A percentile compares a stretch with the other conserved stretches of the same genome.
These are phyloP conservation scores for Cetradonia linearis DNA, from an alignment of 495 filamentous ascomycete genomes.

Conservation along the genomic window DNA sequence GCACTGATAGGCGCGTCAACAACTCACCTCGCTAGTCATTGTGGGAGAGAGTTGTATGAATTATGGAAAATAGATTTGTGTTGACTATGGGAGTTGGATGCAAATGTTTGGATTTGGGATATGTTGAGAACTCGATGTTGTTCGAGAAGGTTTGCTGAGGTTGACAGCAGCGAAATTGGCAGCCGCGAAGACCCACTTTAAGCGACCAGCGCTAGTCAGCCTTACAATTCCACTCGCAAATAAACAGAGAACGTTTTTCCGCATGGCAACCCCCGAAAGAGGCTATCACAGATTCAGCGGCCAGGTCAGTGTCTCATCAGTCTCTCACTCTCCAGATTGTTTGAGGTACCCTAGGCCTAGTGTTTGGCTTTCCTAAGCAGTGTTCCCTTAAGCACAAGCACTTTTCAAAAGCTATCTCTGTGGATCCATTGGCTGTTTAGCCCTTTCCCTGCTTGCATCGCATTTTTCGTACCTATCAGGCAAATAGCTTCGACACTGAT, in stretches of 20 bases:
- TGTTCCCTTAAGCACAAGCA: neutral
- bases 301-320: neutral
- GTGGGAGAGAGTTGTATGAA: constrained; percentile 25
- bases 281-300: neutral
- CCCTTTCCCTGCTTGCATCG: neutral
- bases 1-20: constrained; percentile 23
- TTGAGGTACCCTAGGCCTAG: neutral
- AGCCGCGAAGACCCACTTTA: constrained; percentile 12
- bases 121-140: constrained; percentile 10
- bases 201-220: constrained; percentile 17
- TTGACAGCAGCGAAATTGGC: constrained; percentile 14
- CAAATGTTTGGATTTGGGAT: constrained; percentile 6
- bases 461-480: neutral
- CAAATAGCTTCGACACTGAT: too few species aligned
- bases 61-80: neutral
- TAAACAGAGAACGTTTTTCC: neutral
- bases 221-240: constrained; percentile 1
- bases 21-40: constrained; percentile 62
- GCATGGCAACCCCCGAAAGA: neutral
- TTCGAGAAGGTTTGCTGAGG: constrained; percentile 14
- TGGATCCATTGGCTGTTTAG: neutral
- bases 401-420: neutral
- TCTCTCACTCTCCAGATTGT: neutral
- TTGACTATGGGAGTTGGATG: neutral
- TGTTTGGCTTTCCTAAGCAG: neutral